Percentiles rank a stretch among this genome's conserved stretches.
Conservation (phyloP, 2,329 filamentous ascomycete genomes). For the Nakataea oryzae region DNA sequence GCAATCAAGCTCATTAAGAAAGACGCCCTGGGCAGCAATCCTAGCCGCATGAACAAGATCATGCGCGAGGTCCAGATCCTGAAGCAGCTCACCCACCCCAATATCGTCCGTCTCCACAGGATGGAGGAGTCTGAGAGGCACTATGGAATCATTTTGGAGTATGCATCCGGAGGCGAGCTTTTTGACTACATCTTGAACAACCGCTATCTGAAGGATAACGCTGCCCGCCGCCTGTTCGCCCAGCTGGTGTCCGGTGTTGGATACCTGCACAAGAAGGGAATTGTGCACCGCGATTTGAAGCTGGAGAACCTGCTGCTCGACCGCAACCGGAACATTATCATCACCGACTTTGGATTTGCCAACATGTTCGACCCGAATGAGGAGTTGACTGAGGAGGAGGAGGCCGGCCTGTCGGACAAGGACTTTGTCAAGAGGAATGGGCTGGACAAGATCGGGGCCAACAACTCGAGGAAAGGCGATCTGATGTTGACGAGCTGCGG, state of each 20-base stretch:
- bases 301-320: conserved; percentile 92
- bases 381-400: conserved; percentile 81
- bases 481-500: conserved; percentile 99
- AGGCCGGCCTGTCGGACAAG: conserved; percentile 75
- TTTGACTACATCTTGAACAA: conserved; percentile 98
- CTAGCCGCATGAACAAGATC: conserved; percentile 86
- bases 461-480: conserved; percentile 76
- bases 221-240: conserved; percentile 83
- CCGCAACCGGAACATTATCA: conserved; percentile 97
- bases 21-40: conserved; percentile 80
- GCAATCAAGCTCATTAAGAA: conserved; percentile 96
- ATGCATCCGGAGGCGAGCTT: conserved; percentile 91
- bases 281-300: conserved; percentile 94
- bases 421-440: conserved; percentile 80
- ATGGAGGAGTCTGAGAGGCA: conserved; percentile 97
- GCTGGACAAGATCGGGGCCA: conserved; percentile 67
- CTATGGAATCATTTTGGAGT: conserved; percentile 97
- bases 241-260: conserved; percentile 94
- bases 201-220: conserved; percentile 87
- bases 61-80: conserved; percentile 94
- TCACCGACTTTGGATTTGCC: conserved; percentile 97
- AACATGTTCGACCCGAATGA: conserved; percentile 91
- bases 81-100: conserved; percentile 77
- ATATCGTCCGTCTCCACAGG: conserved; percentile 93
- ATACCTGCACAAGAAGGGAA: conserved; percentile 96